These are phyloP conservation scores for Vanderwaltozyma yarrowii DNA, from an alignment of 805 yeast species.

Conservation along the genomic window DNA sequence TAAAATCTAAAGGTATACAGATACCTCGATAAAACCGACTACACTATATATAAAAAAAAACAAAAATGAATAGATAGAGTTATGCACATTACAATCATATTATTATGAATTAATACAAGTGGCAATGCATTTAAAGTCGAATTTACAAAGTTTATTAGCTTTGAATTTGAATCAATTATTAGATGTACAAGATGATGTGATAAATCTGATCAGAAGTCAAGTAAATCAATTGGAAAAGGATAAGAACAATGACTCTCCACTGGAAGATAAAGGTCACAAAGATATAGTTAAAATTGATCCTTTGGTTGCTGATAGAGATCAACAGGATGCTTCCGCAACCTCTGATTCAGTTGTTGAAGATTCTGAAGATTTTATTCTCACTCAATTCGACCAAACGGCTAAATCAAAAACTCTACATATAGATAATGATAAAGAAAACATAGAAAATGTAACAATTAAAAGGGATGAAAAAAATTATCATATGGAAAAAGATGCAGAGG, in stretches of 20 bases:
- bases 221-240: constrained; percentile 1
- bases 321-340: not conserved
- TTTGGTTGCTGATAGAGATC: not conserved
- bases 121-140: constrained; percentile 1
- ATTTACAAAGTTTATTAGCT: constrained; percentile 5
- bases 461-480: no score
- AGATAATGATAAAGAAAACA: not conserved
- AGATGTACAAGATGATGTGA: constrained; percentile 17
- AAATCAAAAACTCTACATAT: not conserved
- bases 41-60: no score
- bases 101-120: not conserved
- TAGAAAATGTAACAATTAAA: not conserved
- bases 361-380: constrained; percentile 15
- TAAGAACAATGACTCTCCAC: no score
- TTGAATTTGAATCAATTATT: constrained; percentile 14
- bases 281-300: not conserved
- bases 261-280: not conserved
- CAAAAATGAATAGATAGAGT: no score
- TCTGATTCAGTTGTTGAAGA: constrained; percentile 5
- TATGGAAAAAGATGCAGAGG: not conserved
- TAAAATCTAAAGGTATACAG: no score
- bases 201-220: constrained; percentile 8
- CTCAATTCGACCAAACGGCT: constrained; percentile 13
- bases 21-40: no score
- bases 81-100: no score